A percentile compares a stretch with the other conserved stretches of the same genome.
Evolutionary conservation across 257 asterid genomes (phyloP).

Genomic region (Striga asiatica): DNA sequence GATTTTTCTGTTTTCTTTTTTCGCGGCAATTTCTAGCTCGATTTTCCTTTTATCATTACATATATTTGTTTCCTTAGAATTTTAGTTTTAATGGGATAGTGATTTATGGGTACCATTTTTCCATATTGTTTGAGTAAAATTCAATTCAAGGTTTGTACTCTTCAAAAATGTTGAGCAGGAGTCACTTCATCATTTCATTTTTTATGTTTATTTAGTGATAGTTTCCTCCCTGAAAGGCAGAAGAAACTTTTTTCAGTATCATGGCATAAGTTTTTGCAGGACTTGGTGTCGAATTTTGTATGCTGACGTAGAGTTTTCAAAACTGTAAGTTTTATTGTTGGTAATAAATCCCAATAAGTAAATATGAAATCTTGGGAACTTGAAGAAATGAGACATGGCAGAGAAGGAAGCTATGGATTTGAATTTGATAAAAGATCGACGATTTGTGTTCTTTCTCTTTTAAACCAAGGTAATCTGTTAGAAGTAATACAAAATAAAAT

Average conservation of each 20-base stretch:
- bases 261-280: too few species aligned
- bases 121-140: not conserved
- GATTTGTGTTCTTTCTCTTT: not conserved
- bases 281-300: not conserved
- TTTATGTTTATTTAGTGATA: not conserved
- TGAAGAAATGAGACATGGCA: not conserved
- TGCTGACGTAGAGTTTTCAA: not conserved
- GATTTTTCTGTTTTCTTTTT: not conserved
- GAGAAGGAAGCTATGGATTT: not conserved
- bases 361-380: not conserved
- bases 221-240: not conserved
- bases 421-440: not conserved
- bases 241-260: too few species aligned
- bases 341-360: not conserved
- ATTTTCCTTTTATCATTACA: not conserved
- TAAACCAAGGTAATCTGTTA: too few species aligned
- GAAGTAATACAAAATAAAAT: too few species aligned
- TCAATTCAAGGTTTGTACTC: not conserved
- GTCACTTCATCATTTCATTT: not conserved
- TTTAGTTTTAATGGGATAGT: conserved; percentile 7
- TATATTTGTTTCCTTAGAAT: not conserved
- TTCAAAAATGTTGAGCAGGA: not conserved
- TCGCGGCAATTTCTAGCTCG: not conserved
- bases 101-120: not conserved
- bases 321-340: not conserved